Evolutionary conservation across 176 grass and related monocot species (phyloP).

Genomic region (Juncus inflexus): DNA sequence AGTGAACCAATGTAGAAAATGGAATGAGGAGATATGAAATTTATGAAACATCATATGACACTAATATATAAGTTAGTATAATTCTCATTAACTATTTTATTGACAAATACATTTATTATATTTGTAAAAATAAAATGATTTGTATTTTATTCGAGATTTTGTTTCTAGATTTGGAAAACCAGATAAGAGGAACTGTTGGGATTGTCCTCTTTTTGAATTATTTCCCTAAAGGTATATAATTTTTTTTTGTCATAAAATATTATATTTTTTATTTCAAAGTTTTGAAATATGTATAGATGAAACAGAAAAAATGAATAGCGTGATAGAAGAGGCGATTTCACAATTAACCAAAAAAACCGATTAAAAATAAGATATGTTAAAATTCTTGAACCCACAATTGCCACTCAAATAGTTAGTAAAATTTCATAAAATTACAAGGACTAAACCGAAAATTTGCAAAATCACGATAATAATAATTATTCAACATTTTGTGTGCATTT

Average conservation of each 20-base stretch:
- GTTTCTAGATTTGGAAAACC: slow-evolving; percentile 16
- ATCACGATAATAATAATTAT: not conserved
- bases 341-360: slow-evolving; percentile 89
- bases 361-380: slow-evolving; percentile 77
- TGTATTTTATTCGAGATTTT: slow-evolving; percentile 47
- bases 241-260: not conserved
- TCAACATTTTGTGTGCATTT: not conserved
- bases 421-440: slow-evolving; percentile 16
- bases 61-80: slow-evolving; percentile 54
- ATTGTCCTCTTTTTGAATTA: slow-evolving; percentile 91
- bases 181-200: slow-evolving; percentile 71
- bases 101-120: not conserved
- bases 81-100: not conserved
- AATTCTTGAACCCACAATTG: too few relatives aligned
- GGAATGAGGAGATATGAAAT: slow-evolving; percentile 62
- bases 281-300: slow-evolving; percentile 38
- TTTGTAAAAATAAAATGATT: not conserved
- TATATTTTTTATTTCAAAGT: not conserved
- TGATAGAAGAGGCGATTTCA: slow-evolving; percentile 73
- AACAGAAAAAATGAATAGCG: slow-evolving; percentile 45
- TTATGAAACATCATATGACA: slow-evolving; percentile 55
- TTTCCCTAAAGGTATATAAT: slow-evolving; percentile 63
- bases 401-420: slow-evolving; percentile 59
- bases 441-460: slow-evolving; percentile 1
- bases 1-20: slow-evolving; percentile 71